Evolutionary conservation across 495 filamentous ascomycete species (phyloP).

Genomic region (Xylaria cubensis): DNA sequence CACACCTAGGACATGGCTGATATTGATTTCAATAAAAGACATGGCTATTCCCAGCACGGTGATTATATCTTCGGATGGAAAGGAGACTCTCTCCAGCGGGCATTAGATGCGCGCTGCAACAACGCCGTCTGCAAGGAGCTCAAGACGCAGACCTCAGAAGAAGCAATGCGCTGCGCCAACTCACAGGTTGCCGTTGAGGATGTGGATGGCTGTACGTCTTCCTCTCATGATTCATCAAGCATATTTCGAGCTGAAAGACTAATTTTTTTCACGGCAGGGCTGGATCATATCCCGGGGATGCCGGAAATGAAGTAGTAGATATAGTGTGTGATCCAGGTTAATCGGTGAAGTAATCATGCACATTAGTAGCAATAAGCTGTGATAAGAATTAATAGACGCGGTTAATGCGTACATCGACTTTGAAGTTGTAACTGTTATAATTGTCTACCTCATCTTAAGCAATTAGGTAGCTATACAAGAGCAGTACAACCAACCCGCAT

Average conservation of each 20-base stretch:
- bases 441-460: not conserved
- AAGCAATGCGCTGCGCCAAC: slow-evolving; percentile 46
- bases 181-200: slow-evolving; percentile 43
- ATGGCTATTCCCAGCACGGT: slow-evolving; percentile 46
- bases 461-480: not conserved
- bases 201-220: slow-evolving; percentile 45
- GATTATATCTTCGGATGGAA: slow-evolving; percentile 46
- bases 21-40: slow-evolving; percentile 22
- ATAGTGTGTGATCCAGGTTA: not conserved
- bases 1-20: not conserved
- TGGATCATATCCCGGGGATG: slow-evolving; percentile 21
- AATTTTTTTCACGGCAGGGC: not conserved
- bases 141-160: slow-evolving; percentile 39
- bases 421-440: not conserved
- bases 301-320: slow-evolving; percentile 4
- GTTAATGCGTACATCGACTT: not conserved
- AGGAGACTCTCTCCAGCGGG: slow-evolving; percentile 45
- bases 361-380: not conserved
- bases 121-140: slow-evolving; percentile 43
- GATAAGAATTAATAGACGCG: not conserved
- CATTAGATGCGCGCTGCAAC: slow-evolving; percentile 45
- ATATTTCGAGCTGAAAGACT: not conserved
- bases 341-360: not conserved
- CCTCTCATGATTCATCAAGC: not conserved
- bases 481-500: not conserved